These are phyloP conservation scores for Yarrowia sp. DNA, from an alignment of 805 yeast species.

Conservation along the genomic window DNA sequence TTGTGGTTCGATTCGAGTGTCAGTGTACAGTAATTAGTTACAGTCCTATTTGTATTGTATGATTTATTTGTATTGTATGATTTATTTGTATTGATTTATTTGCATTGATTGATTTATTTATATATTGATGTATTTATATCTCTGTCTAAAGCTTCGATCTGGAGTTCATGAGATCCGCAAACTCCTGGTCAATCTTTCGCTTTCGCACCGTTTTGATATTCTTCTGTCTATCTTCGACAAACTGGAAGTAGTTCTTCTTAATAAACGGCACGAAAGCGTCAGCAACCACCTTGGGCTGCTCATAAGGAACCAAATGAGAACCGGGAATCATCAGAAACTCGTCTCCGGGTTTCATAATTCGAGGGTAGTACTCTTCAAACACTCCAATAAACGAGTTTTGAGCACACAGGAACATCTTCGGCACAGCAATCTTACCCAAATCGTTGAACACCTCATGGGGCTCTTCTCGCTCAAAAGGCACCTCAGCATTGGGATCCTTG, in stretches of 20 bases:
- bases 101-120: too few relatives aligned
- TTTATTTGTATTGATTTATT: too few relatives aligned
- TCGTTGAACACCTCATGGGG: slow-evolving; percentile 18
- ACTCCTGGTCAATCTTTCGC: background rate
- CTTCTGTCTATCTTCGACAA: slow-evolving; percentile 9
- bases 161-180: background rate
- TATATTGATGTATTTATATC: too few relatives aligned
- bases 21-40: too few relatives aligned
- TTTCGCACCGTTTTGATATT: slow-evolving; percentile 4
- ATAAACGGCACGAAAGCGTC: slow-evolving; percentile 3
- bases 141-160: background rate
- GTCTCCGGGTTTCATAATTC: background rate
- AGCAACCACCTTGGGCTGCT: slow-evolving; percentile 17
- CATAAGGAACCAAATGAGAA: slow-evolving; percentile 4
- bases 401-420: slow-evolving; percentile 6
- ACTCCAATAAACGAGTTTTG: background rate
- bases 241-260: background rate
- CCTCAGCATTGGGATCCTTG: slow-evolving; percentile 6
- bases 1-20: too few relatives aligned
- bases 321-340: slow-evolving; percentile 2
- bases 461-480: slow-evolving; percentile 13
- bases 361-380: background rate
- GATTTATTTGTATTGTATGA: too few relatives aligned
- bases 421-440: background rate
- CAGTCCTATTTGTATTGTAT: too few relatives aligned